Evolutionary conservation across 768 basidiomycete species (phyloP).

Genomic region (Polyporus arcularius): DNA sequence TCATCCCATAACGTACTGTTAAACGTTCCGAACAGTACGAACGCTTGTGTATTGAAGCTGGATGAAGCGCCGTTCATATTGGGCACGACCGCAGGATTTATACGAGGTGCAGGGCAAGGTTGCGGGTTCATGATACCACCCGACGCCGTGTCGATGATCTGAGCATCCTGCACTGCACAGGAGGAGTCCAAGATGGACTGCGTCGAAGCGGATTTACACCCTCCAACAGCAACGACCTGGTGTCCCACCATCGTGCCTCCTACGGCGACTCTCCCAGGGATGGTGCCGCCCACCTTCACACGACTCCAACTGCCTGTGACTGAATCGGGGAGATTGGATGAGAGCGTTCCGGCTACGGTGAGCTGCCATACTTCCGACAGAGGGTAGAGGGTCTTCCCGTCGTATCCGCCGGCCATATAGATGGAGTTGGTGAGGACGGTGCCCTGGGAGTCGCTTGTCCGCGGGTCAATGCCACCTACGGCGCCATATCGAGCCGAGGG

Average conservation of each 20-base stretch:
- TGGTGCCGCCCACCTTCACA: slow-evolving; percentile 36
- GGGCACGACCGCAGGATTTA: slow-evolving; percentile 55
- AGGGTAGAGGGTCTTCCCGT: slow-evolving; percentile 44
- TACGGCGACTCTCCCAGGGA: slow-evolving; percentile 47
- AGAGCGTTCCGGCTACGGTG: slow-evolving; percentile 66
- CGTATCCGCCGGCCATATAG: slow-evolving; percentile 71
- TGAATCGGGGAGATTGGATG: slow-evolving; percentile 60
- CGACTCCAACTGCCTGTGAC: slow-evolving; percentile 61
- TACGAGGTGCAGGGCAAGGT: slow-evolving; percentile 66
- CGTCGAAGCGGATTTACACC: slow-evolving; percentile 36
- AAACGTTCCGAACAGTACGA: slow-evolving; percentile 69
- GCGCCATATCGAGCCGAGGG: slow-evolving; percentile 73
- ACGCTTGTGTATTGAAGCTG: slow-evolving; percentile 62
- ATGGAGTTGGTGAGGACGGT: slow-evolving; percentile 70
- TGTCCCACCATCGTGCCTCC: slow-evolving; percentile 56
- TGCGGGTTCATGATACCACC: slow-evolving; percentile 40
- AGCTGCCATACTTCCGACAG: slow-evolving; percentile 75
- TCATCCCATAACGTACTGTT: slow-evolving; percentile 70
- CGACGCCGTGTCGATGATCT: slow-evolving; percentile 50
- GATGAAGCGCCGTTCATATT: slow-evolving; percentile 60
- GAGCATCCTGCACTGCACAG: slow-evolving; percentile 63
- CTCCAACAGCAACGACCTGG: slow-evolving; percentile 61
- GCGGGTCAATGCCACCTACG: slow-evolving; percentile 71
- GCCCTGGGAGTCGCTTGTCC: slow-evolving; percentile 40
- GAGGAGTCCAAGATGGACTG: slow-evolving; percentile 24